phyloP scores from a whole-genome alignment of 345 rosid species.

The Melastoma malabathricum region DNA sequence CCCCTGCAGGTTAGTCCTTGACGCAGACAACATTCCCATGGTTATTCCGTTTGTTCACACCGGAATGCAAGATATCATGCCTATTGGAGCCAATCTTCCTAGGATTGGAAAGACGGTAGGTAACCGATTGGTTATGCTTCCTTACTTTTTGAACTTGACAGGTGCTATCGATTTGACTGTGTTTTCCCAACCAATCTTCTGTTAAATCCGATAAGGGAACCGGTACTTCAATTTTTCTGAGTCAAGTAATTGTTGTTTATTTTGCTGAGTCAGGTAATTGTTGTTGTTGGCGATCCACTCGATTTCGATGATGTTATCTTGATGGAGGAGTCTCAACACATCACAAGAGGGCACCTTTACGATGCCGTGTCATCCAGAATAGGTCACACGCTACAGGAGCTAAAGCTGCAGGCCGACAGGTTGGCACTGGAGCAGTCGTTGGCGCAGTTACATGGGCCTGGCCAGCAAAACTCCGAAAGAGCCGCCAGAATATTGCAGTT shows the following conservation, averaged over 20 bases:
- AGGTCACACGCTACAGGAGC: constrained; percentile 37
- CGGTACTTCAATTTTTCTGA: too few species aligned
- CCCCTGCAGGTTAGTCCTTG: constrained; percentile 59
- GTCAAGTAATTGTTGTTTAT: constrained; percentile 64
- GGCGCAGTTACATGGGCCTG: constrained; percentile 7
- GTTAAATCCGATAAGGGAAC: too few species aligned
- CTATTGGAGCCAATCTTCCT: constrained; percentile 75
- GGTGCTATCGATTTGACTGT: too few species aligned
- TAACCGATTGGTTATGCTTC: constrained; percentile 1
- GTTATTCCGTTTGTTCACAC: constrained; percentile 90
- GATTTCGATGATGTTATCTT: constrained; percentile 49
- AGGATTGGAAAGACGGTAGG: constrained; percentile 83
- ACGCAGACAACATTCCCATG: constrained; percentile 65
- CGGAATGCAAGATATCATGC: constrained; percentile 97
- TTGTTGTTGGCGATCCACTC: constrained; percentile 79
- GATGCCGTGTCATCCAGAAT: constrained; percentile 81
- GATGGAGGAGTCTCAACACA: constrained; percentile 25
- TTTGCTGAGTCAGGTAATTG: constrained; percentile 47
- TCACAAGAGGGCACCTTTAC: constrained; percentile 58
- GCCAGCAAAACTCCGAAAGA: constrained; percentile 13
- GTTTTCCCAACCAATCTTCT: too few species aligned
- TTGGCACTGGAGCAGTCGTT: constrained; percentile 41
- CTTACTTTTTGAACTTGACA: neutral
- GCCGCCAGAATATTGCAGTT: constrained; percentile 33
- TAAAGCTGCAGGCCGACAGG: constrained; percentile 60